These are phyloP conservation scores for Hypoxylon crocopeplum DNA, from an alignment of 495 filamentous ascomycete species.

Conservation along the genomic window DNA sequence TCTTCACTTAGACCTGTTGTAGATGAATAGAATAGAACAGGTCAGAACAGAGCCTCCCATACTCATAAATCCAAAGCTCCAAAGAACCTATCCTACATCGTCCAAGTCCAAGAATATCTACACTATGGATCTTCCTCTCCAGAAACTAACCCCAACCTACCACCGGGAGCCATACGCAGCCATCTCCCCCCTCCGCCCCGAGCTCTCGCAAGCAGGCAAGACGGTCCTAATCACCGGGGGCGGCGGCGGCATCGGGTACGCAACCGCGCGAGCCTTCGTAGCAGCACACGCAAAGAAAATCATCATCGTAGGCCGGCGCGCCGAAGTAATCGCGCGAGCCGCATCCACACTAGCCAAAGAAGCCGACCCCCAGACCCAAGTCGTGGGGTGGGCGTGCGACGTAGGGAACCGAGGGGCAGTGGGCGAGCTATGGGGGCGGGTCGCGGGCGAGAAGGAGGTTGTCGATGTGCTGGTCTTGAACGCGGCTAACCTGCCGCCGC, in stretches of 20 bases:
- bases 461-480: conserved; percentile 53
- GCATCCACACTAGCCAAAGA: conserved; percentile 6
- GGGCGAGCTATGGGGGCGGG: conserved; percentile 43
- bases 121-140: background rate
- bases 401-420: conserved; percentile 25
- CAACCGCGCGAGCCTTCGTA: conserved; percentile 44
- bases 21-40: no score
- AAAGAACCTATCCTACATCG: no score
- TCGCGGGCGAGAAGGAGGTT: conserved; percentile 37
- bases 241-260: conserved; percentile 42
- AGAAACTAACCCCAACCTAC: conserved; percentile 26
- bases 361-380: conserved; percentile 19
- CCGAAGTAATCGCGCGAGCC: conserved; percentile 13
- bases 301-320: conserved; percentile 42
- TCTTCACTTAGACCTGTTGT: no score
- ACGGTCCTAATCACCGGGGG: conserved; percentile 58
- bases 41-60: no score
- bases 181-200: conserved; percentile 50
- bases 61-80: no score
- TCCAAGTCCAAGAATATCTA: no score
- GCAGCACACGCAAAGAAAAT: conserved; percentile 34
- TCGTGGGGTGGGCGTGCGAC: conserved; percentile 39
- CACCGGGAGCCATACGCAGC: conserved; percentile 47
- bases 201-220: conserved; percentile 54
- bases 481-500: conserved; percentile 27